Base-by-base conservation (phyloP, 1,284 basidiomycete genomes). In the Fistulina hepatica region DNA sequence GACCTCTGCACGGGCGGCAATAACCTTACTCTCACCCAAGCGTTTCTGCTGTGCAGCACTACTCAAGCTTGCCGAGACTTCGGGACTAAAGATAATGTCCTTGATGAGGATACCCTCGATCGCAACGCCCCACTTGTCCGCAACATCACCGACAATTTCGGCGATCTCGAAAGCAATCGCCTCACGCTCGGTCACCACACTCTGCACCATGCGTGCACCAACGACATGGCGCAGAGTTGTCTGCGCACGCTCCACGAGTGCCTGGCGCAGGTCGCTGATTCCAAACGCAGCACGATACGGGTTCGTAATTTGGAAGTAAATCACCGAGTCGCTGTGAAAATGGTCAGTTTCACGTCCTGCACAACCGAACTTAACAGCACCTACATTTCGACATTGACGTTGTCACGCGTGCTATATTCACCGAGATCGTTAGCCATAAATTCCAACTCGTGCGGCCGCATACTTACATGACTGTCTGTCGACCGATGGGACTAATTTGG, bases 151-250 rank as follows among this genome's bases (percentile, higher is more conserved):
- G 15, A 95, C 88, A 41, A 97, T 94, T 58, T 95, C 90, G 37
- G 90, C 90, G 40, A 97, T 93, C 60, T 97, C 93, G 52, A 83
- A 83, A 2, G 93, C 94, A 47, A 97, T 91, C 39, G 89, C 91
- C 57, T 97, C 94, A 45, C 94, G 85, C 62, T 97, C 93, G n/a
- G 81, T 81, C 46, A 88, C 81, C 42, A 89, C 81, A 50, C 73
- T 77, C 59, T 86, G 83, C 21, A 86, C 83, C 0, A 77, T 81
- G 33, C 90, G 82, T 10, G 88, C 89, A 50, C 92, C 92, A 17
- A 95, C 90, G 52, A 97, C 92, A 53, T 97, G 90, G 33, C 93
- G 80, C 13, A 97, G 71, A 4, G 93, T 97, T 2, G 93, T 97
- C 61, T 97, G 92, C 2, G 93, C 89, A 52, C 93, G 82, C 63